Evolutionary conservation across 768 basidiomycete genomes (phyloP), one percentile per base, ranked within the genome.

Genomic region (Podaxis sp.): DNA sequence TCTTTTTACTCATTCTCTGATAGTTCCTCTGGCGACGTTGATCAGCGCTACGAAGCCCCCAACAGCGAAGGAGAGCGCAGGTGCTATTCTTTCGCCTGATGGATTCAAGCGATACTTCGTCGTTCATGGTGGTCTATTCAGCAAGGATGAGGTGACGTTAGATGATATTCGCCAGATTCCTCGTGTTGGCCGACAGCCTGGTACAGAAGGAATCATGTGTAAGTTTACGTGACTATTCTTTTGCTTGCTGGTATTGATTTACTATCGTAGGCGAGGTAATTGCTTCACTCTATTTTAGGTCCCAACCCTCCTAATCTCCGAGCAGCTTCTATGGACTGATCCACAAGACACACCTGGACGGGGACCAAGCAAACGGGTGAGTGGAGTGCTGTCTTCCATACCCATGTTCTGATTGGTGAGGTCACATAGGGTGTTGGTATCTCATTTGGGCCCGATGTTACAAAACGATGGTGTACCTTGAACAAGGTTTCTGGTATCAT

Each of bases 161-260:
- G 95, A 96, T 17, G 96, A 98, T 57, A 88, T 99, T 66, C 86
- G 90, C 26, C 92, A 92, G 74, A 88, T 99, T 62, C 84, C 89
- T 55, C 87, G 97, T 46, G 84, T 95, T 65, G 93, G 93, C 33
- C 81, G 84, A 61, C 96, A 99, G 73, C 97, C 97, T 7, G 96
- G 95, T 51, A 90, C 93, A 64, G 92, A 95, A 69, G 96, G 96
- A 2, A 76, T 99, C 53, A 98, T 99, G 92, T 96, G 94, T 91
- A 74, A 75, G 89, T 84, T 59, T 52, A 39, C 46, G 59, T 68
- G 44, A 54, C 30, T 57, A 17, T 58, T 66, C 39, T 48, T 8
- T 44, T 63, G 39, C 30, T 30, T 40, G 11, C 48, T 22, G 52
- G 38, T 65, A 65, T 57, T 69, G 51, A 63, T 46, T 55, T 30